A percentile compares a stretch with the other conserved stretches of the same genome.
phyloP scores from a whole-genome alignment of 2,329 filamentous ascomycete genomes.

The Xylariaceae sp. region DNA sequence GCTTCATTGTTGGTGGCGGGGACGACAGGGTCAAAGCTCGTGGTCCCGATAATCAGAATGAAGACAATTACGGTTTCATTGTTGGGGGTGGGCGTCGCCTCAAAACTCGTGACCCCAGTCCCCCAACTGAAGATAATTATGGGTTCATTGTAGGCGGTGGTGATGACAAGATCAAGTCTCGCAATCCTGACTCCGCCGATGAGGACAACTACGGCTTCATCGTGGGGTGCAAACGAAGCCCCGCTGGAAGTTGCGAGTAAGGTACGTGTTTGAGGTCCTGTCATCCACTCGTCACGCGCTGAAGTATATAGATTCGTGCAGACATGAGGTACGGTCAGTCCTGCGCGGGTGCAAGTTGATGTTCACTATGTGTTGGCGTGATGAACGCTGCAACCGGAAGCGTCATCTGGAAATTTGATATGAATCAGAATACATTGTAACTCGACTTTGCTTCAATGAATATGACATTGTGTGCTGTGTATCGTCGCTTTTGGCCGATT shows the following conservation, averaged over 20 bases:
- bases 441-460: too few species aligned
- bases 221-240: neutral
- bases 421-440: too few species aligned
- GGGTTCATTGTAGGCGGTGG: neutral
- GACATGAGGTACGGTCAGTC: too few species aligned
- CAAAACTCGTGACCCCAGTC: neutral
- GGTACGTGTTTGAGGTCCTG: too few species aligned
- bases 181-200: neutral
- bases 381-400: too few species aligned
- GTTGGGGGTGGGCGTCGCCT: neutral
- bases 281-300: too few species aligned
- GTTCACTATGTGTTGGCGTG: too few species aligned
- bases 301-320: too few species aligned
- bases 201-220: neutral
- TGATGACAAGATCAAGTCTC: neutral
- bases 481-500: too few species aligned
- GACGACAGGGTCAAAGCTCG: neutral
- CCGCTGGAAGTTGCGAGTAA: neutral
- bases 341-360: too few species aligned
- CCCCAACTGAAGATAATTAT: neutral
- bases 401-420: too few species aligned
- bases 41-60: neutral
- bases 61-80: neutral
- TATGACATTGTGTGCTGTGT: too few species aligned
- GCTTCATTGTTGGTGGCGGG: neutral